Evolutionary conservation across 352 stramenopile species (phyloP).

Genomic region (Phytophthora podocarpi): DNA sequence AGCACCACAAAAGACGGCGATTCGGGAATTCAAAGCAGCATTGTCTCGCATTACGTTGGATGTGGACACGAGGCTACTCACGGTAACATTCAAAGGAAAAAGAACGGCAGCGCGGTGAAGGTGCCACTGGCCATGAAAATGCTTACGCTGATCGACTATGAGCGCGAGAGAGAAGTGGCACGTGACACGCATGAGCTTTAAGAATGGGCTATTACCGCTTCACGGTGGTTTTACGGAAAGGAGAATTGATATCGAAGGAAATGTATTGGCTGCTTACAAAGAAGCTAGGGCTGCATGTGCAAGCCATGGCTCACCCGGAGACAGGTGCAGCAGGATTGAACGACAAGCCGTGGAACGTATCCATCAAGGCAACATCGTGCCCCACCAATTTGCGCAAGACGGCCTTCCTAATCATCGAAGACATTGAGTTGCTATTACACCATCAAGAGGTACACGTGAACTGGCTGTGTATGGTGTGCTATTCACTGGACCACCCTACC

Average conservation of each 20-base stretch:
- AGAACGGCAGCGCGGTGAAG: not conserved
- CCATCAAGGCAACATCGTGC: not conserved
- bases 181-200: not conserved
- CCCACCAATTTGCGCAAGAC: no score
- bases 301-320: not conserved
- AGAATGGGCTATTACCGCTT: conserved; percentile 5
- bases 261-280: not conserved
- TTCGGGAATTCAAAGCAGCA: not conserved
- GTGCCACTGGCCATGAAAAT: not conserved
- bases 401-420: no score
- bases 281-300: not conserved
- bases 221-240: not conserved
- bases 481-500: not conserved
- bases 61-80: not conserved
- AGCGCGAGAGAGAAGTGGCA: not conserved
- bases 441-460: not conserved
- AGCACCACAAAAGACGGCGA: not conserved
- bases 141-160: conserved; percentile 1
- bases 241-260: not conserved
- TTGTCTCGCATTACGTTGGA: not conserved
- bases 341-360: conserved; percentile 1
- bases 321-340: not conserved
- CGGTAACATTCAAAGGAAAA: conserved; percentile 1
- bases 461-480: not conserved
- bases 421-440: not conserved